Evolutionary conservation across 139 green algal genomes (phyloP).

Genomic region (Pleodorina starrii): DNA sequence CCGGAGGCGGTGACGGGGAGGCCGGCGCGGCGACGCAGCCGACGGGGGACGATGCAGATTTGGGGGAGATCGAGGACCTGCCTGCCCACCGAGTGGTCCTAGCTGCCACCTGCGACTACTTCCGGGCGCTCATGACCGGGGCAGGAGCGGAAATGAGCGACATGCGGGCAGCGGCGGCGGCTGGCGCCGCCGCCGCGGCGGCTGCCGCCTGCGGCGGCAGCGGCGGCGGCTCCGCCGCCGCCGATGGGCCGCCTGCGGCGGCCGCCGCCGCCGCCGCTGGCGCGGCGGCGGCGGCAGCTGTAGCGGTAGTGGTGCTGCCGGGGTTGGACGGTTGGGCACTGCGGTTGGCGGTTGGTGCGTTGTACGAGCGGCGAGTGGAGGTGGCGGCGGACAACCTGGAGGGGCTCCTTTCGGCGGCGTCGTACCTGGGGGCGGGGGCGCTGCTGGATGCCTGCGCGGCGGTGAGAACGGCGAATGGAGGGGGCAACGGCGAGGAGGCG

Average conservation of each 20-base stretch:
- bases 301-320: slow-evolving; percentile 33
- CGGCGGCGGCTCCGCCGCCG: not conserved
- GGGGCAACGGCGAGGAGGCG: too few relatives aligned
- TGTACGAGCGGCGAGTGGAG: slow-evolving; percentile 61
- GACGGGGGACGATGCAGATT: not conserved
- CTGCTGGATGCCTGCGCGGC: slow-evolving; percentile 37
- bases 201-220: not conserved
- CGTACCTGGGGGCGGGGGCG: slow-evolving; percentile 21
- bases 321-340: slow-evolving; percentile 52
- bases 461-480: not conserved
- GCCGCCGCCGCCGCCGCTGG: not conserved
- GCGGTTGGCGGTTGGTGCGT: slow-evolving; percentile 52
- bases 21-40: not conserved
- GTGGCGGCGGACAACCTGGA: slow-evolving; percentile 25
- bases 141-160: slow-evolving; percentile 57
- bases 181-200: not conserved
- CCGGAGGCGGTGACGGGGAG: too few relatives aligned
- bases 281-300: not conserved
- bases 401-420: not conserved
- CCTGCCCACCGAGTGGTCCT: slow-evolving; percentile 65
- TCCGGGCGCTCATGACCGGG: slow-evolving; percentile 65
- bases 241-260: not conserved
- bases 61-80: slow-evolving; percentile 1
- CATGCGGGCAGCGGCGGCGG: not conserved
- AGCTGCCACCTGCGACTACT: slow-evolving; percentile 63